Percentiles rank a stretch among this genome's conserved stretches.
Conservation (phyloP, 2,329 filamentous ascomycete species). For the Fusarium tanahbumbuense region DNA sequence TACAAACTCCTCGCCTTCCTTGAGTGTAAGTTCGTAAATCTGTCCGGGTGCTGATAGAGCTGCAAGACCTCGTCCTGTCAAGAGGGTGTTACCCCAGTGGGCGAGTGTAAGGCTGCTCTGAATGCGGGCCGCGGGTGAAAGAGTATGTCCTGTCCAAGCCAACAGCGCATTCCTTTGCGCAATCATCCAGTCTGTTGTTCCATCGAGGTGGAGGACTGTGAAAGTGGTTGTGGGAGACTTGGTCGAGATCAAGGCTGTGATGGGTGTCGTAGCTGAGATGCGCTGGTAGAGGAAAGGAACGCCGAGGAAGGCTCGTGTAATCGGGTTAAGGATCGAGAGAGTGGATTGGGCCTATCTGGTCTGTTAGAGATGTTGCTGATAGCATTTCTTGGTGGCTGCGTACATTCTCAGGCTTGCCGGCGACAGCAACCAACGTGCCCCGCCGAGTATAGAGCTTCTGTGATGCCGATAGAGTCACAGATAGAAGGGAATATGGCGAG, state of each 20-base stretch:
- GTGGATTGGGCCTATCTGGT: slow-evolving; percentile 81
- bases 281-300: slow-evolving; percentile 96
- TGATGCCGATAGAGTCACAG: slow-evolving; percentile 90
- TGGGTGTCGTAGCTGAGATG: slow-evolving; percentile 86
- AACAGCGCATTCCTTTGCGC: slow-evolving; percentile 87
- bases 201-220: slow-evolving; percentile 88
- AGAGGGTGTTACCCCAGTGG: slow-evolving; percentile 90
- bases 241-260: slow-evolving; percentile 89
- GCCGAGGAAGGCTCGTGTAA: slow-evolving; percentile 81
- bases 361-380: slow-evolving; percentile 4
- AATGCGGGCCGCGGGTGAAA: slow-evolving; percentile 79
- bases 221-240: slow-evolving; percentile 90
- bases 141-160: slow-evolving; percentile 95
- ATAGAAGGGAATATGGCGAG: slow-evolving; percentile 91
- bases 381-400: slow-evolving; percentile 7
- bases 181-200: slow-evolving; percentile 94
- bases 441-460: slow-evolving; percentile 93
- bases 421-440: slow-evolving; percentile 89
- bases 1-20: slow-evolving; percentile 87
- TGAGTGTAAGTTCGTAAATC: slow-evolving; percentile 85
- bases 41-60: slow-evolving; percentile 89
- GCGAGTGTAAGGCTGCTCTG: slow-evolving; percentile 80
- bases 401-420: slow-evolving; percentile 92
- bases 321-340: slow-evolving; percentile 85
- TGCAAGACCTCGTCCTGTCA: slow-evolving; percentile 88